Conservation (phyloP, 768 basidiomycete genomes). For the Megacollybia marginata region DNA sequence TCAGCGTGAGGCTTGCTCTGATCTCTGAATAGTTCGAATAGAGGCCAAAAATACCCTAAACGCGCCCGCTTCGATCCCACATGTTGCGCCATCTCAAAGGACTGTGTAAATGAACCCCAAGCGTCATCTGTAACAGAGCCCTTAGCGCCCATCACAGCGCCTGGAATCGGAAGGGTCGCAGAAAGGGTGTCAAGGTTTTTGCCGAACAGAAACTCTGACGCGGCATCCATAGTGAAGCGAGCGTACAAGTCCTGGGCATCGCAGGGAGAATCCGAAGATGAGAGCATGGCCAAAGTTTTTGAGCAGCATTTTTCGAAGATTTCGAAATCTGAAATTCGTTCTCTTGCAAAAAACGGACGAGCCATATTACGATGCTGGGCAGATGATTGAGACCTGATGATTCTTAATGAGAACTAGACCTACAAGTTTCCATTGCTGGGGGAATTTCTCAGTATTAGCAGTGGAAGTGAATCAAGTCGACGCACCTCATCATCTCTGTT, state of each 20-base stretch:
- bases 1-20: constrained; percentile 38
- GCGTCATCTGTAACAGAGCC: constrained; percentile 52
- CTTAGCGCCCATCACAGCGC: constrained; percentile 42
- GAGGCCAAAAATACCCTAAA: constrained; percentile 51
- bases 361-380: constrained; percentile 56
- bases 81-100: constrained; percentile 52
- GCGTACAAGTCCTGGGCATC: constrained; percentile 65
- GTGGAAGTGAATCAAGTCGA: neutral
- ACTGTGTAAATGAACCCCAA: constrained; percentile 55
- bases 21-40: constrained; percentile 53
- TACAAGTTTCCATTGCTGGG: constrained; percentile 60
- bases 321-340: constrained; percentile 63
- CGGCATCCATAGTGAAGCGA: constrained; percentile 64
- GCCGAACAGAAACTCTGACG: constrained; percentile 70
- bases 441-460: constrained; percentile 5
- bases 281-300: constrained; percentile 43
- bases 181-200: constrained; percentile 55
- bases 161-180: constrained; percentile 42
- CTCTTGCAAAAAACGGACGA: constrained; percentile 70
- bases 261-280: constrained; percentile 33
- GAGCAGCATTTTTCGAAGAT: constrained; percentile 51
- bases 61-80: constrained; percentile 41
- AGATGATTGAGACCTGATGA: constrained; percentile 5
- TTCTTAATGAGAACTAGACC: constrained; percentile 6
- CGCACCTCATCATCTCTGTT: constrained; percentile 67